Conservation (phyloP, 2,329 filamentous ascomycete species). For the Botryosphaeria dothidea region DNA sequence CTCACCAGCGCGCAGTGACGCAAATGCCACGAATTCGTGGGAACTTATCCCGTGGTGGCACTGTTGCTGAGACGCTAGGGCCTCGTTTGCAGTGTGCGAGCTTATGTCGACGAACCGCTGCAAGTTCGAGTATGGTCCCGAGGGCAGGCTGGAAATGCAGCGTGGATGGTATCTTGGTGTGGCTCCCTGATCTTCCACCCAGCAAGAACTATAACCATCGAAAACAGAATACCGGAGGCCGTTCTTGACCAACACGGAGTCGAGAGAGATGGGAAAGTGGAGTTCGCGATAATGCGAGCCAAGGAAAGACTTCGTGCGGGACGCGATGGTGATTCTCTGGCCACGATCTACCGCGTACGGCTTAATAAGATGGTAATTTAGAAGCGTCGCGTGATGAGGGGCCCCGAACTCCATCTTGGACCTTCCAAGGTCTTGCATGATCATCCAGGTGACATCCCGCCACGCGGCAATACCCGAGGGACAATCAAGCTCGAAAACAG, state of each 20-base stretch:
- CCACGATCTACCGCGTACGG: background rate
- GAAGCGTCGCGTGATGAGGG: background rate
- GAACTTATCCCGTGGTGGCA: background rate
- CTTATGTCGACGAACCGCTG: background rate
- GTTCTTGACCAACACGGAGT: slow-evolving; percentile 46
- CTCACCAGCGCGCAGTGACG: slow-evolving; percentile 14
- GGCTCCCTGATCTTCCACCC: background rate
- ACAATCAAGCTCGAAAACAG: slow-evolving; percentile 51
- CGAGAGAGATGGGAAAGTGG: slow-evolving; percentile 24
- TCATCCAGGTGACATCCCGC: slow-evolving; percentile 16
- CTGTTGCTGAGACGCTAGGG: background rate
- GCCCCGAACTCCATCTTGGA: background rate
- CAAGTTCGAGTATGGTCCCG: background rate
- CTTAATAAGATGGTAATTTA: background rate
- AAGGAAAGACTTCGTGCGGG: background rate
- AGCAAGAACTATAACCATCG: slow-evolving; percentile 17
- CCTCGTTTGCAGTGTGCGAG: background rate
- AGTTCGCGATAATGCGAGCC: slow-evolving; percentile 32
- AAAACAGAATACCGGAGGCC: slow-evolving; percentile 38
- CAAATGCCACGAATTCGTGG: slow-evolving; percentile 19
- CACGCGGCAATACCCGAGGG: slow-evolving; percentile 6
- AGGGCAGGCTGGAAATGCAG: background rate
- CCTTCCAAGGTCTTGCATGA: background rate
- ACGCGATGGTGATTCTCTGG: background rate
- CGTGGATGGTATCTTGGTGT: background rate